Evolutionary conservation across 805 yeast species (phyloP).

Genomic region (Spathaspora passalidarum): DNA sequence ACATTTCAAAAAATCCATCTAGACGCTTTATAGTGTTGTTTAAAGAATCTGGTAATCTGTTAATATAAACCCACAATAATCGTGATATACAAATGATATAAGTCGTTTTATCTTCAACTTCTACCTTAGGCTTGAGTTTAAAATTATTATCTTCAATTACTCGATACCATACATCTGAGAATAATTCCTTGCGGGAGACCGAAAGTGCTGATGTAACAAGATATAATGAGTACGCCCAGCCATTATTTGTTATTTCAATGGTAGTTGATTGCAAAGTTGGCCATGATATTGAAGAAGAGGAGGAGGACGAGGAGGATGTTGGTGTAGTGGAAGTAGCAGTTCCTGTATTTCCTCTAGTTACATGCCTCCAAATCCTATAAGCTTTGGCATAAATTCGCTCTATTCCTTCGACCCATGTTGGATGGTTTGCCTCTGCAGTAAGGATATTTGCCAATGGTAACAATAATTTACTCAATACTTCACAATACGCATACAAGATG

Average conservation of each 20-base stretch:
- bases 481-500: constrained; percentile 76
- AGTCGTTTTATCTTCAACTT: constrained; percentile 46
- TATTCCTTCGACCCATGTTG: constrained; percentile 88
- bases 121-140: constrained; percentile 60
- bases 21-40: constrained; percentile 82
- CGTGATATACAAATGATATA: constrained; percentile 67
- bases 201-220: constrained; percentile 71
- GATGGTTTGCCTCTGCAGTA: constrained; percentile 95
- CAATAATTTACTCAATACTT: constrained; percentile 70
- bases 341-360: neutral
- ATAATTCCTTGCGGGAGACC: constrained; percentile 76
- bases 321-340: neutral
- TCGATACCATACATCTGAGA: constrained; percentile 67
- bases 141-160: constrained; percentile 61
- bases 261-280: neutral
- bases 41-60: constrained; percentile 82
- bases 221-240: constrained; percentile 69
- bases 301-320: neutral
- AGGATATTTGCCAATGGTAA: constrained; percentile 80
- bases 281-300: neutral
- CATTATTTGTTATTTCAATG: constrained; percentile 12
- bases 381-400: constrained; percentile 54
- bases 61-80: constrained; percentile 85
- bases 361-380: constrained; percentile 43
- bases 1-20: constrained; percentile 55